Evolutionary conservation across 768 basidiomycete genomes (phyloP), one percentile per base, ranked within the genome.

Genomic region (Tephrocybe sp.): DNA sequence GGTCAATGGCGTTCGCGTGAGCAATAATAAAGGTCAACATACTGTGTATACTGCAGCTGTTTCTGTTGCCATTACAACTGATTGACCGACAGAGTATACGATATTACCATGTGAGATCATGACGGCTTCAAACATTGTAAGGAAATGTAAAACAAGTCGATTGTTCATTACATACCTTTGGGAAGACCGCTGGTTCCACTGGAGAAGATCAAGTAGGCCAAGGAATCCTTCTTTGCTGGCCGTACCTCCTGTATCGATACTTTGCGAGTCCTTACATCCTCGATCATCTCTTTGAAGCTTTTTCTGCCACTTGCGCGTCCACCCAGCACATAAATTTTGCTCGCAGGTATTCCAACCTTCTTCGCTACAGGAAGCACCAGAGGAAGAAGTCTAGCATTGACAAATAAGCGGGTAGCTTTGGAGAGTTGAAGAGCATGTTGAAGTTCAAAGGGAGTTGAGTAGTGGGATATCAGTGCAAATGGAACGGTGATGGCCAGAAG

Each of bases 31-130:
- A 32, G 16, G n/a, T 12, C 2, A 22, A 63, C 73, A 31, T 60
- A 82, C 83, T 22, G 61, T 61, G 53, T 65, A 62, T 0, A 77
- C 70, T 39, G 73, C 69, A 5, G 61, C 47, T 0, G 50, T 39
- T 16, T 65, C 72, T n/a, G 61, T 49, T 1, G n/a, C 30, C 4
- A 73, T 7, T 2, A 76, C 63, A 0, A 67, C 52, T 0, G 56
- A 34, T 61, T 86, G 79, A 1, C 45, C 40, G 0, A 82, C 11
- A 0, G 79, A 74, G 49, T 65, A 71, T 20, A 77, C 65, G 14
- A 87, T 39, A 61, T 87, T 88, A 42, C 80, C 80, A 57, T 88
- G 86, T 0, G 86, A 80, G 22, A 86, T 78, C 85, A 83, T 85
- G n/a, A 88, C 82, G 6, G 78, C 87, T 88, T 54, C 4, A 14